These are phyloP conservation scores for Nitzschia sp. DNA, from an alignment of 108 stramenopile genomes.

Conservation along the genomic window DNA sequence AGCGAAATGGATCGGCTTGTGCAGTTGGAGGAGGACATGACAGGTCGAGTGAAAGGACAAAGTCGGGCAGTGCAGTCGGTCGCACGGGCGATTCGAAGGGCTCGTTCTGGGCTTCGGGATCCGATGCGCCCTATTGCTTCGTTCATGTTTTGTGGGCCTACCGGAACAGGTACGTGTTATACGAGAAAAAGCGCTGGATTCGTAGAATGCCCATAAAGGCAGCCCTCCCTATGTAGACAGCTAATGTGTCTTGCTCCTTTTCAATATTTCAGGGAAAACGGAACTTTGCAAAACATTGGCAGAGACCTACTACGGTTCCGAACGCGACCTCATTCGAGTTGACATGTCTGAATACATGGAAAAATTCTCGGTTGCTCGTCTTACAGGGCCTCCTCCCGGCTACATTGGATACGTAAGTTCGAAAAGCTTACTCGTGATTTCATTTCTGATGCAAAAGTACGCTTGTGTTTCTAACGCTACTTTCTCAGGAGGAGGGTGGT, in stretches of 20 bases:
- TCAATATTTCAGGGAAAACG: no score
- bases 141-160: slow-evolving; percentile 92
- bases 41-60: slow-evolving; percentile 88
- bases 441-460: neutral
- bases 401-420: slow-evolving; percentile 65
- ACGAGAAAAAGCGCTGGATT: no score
- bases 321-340: slow-evolving; percentile 90
- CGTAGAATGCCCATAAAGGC: neutral
- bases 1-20: slow-evolving; percentile 84
- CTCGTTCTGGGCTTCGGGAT: slow-evolving; percentile 84
- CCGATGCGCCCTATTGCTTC: slow-evolving; percentile 77
- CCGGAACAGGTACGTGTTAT: no score
- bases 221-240: neutral
- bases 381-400: slow-evolving; percentile 96
- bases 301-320: slow-evolving; percentile 85
- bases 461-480: neutral
- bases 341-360: slow-evolving; percentile 95
- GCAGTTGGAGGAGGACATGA: slow-evolving; percentile 65
- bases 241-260: slow-evolving; percentile 37
- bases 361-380: slow-evolving; percentile 85
- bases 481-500: slow-evolving; percentile 95
- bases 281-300: slow-evolving; percentile 91
- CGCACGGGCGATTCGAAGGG: slow-evolving; percentile 78
- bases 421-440: neutral
- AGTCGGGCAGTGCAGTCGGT: slow-evolving; percentile 79